Evolutionary conservation across 495 filamentous ascomycete genomes (phyloP).

Genomic region (Penicillium tannophilum): DNA sequence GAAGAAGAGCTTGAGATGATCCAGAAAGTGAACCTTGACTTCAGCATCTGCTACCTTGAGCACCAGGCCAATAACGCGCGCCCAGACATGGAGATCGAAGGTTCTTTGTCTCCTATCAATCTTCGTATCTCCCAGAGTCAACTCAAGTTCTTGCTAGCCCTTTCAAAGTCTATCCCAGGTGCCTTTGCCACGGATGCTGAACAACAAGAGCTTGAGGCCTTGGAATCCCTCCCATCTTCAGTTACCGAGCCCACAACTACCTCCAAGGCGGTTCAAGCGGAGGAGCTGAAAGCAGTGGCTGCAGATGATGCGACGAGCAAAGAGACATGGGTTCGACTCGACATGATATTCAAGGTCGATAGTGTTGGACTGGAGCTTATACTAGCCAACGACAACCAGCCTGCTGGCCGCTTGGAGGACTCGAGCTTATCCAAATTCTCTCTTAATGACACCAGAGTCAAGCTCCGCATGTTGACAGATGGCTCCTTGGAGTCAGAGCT

Average conservation of each 20-base stretch:
- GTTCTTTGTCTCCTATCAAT: constrained; percentile 89
- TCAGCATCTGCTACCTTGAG: constrained; percentile 87
- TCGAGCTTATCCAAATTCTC: constrained; percentile 92
- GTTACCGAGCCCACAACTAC: constrained; percentile 51
- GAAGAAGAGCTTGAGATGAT: constrained; percentile 92
- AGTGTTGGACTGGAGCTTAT: constrained; percentile 88
- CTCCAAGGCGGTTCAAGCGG: constrained; percentile 49
- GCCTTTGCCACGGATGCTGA: constrained; percentile 81
- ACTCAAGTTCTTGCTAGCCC: constrained; percentile 80
- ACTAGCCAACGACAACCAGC: constrained; percentile 69
- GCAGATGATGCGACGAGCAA: constrained; percentile 65
- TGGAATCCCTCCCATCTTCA: constrained; percentile 64
- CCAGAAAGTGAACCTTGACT: constrained; percentile 91
- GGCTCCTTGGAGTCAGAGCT: constrained; percentile 91
- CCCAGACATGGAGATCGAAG: constrained; percentile 89
- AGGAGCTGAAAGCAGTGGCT: constrained; percentile 25
- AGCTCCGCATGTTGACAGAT: constrained; percentile 93
- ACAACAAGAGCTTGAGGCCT: constrained; percentile 64
- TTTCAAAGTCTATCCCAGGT: constrained; percentile 80
- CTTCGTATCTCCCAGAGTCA: constrained; percentile 87
- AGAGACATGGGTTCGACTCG: constrained; percentile 88
- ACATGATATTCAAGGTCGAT: constrained; percentile 87
- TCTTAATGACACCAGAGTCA: constrained; percentile 86
- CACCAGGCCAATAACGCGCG: constrained; percentile 75
- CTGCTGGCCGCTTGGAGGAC: constrained; percentile 73